A percentile compares a stretch with the other conserved stretches of the same genome.
Evolutionary conservation across 129 eudicot genomes (phyloP).

Genomic region (Centrapalus pauciflorus): DNA sequence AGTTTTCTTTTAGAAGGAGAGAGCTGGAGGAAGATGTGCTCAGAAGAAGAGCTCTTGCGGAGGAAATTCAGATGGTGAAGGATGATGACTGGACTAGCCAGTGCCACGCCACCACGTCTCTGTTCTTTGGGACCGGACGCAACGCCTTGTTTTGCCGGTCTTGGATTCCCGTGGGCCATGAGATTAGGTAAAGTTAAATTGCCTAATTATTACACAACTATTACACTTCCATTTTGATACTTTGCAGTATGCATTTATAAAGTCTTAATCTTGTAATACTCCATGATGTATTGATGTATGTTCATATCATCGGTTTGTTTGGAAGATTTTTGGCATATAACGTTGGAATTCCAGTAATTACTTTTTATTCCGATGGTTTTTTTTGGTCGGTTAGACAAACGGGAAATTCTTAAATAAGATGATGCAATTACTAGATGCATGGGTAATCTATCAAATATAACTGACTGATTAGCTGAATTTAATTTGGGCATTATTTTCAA

Average conservation of each 20-base stretch:
- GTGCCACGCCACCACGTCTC: constrained; percentile 44
- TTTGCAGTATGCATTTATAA: not conserved
- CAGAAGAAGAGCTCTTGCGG: constrained; percentile 72
- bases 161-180: constrained; percentile 65
- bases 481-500: constrained; percentile 3
- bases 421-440: constrained; percentile 5
- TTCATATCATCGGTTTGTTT: not conserved
- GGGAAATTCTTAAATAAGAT: not conserved
- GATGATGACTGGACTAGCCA: constrained; percentile 18
- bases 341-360: not conserved
- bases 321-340: not conserved
- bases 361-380: not conserved
- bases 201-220: not conserved
- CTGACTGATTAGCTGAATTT: not conserved
- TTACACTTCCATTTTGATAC: not conserved
- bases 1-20: constrained; percentile 25
- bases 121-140: constrained; percentile 54
- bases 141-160: constrained; percentile 94
- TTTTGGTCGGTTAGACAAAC: not conserved
- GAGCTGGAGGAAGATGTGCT: constrained; percentile 66
- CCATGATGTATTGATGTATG: no score
- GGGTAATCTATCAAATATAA: not conserved
- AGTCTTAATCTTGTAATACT: not conserved
- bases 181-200: constrained; percentile 40
- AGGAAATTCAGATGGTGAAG: constrained; percentile 46